Evolutionary conservation across 441 rosid species (phyloP).

Genomic region (Francoa sonchifolia): DNA sequence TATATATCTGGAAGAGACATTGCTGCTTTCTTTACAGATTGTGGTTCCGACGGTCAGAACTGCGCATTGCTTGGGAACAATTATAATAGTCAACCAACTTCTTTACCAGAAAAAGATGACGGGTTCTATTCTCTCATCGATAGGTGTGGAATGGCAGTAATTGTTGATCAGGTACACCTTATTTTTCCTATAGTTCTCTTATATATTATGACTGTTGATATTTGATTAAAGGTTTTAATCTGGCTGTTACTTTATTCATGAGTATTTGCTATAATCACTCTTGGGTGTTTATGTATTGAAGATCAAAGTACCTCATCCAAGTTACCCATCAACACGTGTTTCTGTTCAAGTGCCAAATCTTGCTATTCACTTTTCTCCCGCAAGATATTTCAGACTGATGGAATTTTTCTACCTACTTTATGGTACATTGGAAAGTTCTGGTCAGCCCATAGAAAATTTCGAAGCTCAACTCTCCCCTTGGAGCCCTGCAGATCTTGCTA

Average conservation of each 20-base stretch:
- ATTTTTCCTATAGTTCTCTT: too few relatives aligned
- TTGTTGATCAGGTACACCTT: slow-evolving; percentile 79
- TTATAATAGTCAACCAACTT: slow-evolving; percentile 26
- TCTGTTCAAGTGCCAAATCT: slow-evolving; percentile 96
- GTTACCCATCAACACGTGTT: slow-evolving; percentile 83
- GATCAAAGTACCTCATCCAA: slow-evolving; percentile 84
- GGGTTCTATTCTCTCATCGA: slow-evolving; percentile 71
- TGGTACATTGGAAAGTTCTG: slow-evolving; percentile 43
- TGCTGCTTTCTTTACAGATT: slow-evolving; percentile 82
- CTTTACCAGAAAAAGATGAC: slow-evolving; percentile 30
- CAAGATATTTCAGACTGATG: slow-evolving; percentile 64
- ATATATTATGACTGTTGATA: not conserved
- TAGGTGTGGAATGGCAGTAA: slow-evolving; percentile 92
- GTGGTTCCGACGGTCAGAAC: slow-evolving; percentile 40
- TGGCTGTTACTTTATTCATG: slow-evolving; percentile 7
- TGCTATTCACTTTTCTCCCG: slow-evolving; percentile 91
- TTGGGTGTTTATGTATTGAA: slow-evolving; percentile 20
- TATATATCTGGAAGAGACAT: slow-evolving; percentile 92
- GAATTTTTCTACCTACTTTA: slow-evolving; percentile 55
- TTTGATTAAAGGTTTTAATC: not conserved
- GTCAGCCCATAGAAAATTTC: slow-evolving; percentile 55
- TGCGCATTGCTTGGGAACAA: slow-evolving; percentile 29
- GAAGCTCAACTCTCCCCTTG: slow-evolving; percentile 52
- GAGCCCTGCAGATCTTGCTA: slow-evolving; percentile 64
- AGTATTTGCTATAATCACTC: slow-evolving; percentile 11